Conservation (phyloP, 495 filamentous ascomycete species). For the Pyrenula aspistea region DNA sequence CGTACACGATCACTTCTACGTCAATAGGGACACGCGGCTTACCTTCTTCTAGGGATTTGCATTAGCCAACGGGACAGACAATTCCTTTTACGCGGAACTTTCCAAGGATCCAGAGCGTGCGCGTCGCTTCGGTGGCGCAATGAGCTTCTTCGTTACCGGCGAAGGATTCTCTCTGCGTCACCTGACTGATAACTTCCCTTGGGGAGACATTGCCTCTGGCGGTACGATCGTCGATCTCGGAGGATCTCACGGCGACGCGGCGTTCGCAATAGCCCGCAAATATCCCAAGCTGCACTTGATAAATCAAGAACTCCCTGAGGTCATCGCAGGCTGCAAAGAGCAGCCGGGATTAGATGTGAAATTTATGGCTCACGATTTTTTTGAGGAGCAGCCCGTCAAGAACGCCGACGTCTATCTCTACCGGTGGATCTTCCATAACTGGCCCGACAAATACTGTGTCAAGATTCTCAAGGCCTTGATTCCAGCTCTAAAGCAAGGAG, state of each 20-base stretch:
- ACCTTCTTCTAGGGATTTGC: slow-evolving; percentile 34
- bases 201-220: slow-evolving; percentile 20
- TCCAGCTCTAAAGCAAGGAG: slow-evolving; percentile 37
- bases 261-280: slow-evolving; percentile 28
- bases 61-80: slow-evolving; percentile 31
- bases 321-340: slow-evolving; percentile 29
- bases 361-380: slow-evolving; percentile 36
- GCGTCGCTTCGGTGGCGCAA: slow-evolving; percentile 36
- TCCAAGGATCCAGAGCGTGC: slow-evolving; percentile 30
- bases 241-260: slow-evolving; percentile 39
- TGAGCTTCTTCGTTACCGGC: slow-evolving; percentile 35
- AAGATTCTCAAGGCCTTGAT: slow-evolving; percentile 27
- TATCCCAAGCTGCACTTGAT: slow-evolving; percentile 39
- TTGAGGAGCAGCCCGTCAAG: slow-evolving; percentile 21
- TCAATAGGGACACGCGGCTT: too few relatives aligned
- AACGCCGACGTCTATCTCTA: slow-evolving; percentile 30
- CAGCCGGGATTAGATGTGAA: slow-evolving; percentile 39
- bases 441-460: slow-evolving; percentile 29
- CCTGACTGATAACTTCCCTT: slow-evolving; percentile 30
- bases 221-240: slow-evolving; percentile 39
- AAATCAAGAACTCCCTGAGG: slow-evolving; percentile 42
- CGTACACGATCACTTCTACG: slow-evolving; percentile 9
- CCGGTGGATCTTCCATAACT: slow-evolving; percentile 25
- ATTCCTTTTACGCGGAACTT: slow-evolving; percentile 24
- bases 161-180: slow-evolving; percentile 36